Conservation (phyloP, 140 eudicot species). For the Erigeron philadelphicus region DNA sequence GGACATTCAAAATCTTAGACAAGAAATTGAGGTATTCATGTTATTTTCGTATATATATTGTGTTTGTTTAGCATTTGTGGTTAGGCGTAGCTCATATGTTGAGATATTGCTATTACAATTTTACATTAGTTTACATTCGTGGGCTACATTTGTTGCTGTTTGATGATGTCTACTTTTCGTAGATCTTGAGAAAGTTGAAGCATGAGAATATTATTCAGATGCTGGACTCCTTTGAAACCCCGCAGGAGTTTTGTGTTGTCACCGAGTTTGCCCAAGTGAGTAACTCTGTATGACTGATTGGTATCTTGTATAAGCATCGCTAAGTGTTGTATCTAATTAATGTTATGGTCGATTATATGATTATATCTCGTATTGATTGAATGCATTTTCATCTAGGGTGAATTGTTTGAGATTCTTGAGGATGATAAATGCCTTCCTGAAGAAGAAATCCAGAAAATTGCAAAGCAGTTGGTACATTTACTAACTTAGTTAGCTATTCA, state of each 20-base stretch:
- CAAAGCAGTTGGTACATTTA: constrained; percentile 79
- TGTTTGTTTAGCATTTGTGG: not conserved
- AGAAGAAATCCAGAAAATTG: constrained; percentile 90
- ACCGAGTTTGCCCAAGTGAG: constrained; percentile 94
- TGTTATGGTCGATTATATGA: not conserved
- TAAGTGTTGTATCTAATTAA: not conserved
- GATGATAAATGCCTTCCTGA: constrained; percentile 97
- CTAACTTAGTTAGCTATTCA: constrained; percentile 14
- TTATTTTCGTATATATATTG: not conserved
- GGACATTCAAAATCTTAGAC: constrained; percentile 84
- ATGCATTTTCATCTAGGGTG: constrained; percentile 54
- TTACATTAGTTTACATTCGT: not conserved
- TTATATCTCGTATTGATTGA: constrained; percentile 9
- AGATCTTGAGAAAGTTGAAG: constrained; percentile 94
- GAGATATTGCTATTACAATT: not conserved
- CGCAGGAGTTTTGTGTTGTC: constrained; percentile 96
- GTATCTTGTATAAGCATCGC: constrained; percentile 7
- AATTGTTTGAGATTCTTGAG: constrained; percentile 90
- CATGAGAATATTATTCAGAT: constrained; percentile 90
- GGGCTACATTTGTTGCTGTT: constrained; percentile 10
- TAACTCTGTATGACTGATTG: not conserved
- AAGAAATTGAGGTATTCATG: constrained; percentile 81
- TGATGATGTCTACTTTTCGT: constrained; percentile 23
- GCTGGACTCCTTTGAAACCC: constrained; percentile 94
- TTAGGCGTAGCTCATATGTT: not conserved